Percentiles rank a stretch among this genome's conserved stretches.
These are phyloP conservation scores for Asclepias syriaca DNA, from an alignment of 257 asterid genomes.

Conservation along the genomic window DNA sequence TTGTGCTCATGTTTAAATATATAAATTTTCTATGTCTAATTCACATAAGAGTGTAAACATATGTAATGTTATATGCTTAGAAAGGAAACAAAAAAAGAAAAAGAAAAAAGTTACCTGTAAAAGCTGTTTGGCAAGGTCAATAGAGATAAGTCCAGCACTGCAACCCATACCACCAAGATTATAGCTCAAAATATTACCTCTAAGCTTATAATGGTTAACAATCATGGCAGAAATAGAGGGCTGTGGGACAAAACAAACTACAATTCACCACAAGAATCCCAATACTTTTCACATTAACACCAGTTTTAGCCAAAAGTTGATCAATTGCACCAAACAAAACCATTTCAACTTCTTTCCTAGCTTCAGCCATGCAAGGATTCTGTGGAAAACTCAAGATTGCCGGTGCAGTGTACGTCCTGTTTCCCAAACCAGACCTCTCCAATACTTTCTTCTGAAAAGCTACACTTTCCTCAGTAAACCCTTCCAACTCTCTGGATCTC, in stretches of 20 bases:
- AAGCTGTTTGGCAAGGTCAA: slow-evolving; percentile 33
- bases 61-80: background rate
- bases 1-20: too few species aligned
- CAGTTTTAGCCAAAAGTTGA: slow-evolving; percentile 24
- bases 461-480: slow-evolving; percentile 12
- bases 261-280: slow-evolving; percentile 34
- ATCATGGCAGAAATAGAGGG: slow-evolving; percentile 32
- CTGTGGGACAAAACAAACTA: slow-evolving; percentile 23
- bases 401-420: slow-evolving; percentile 15
- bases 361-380: slow-evolving; percentile 14
- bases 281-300: slow-evolving; percentile 23
- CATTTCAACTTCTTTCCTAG: slow-evolving; percentile 29
- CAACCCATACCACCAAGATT: slow-evolving; percentile 43
- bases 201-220: slow-evolving; percentile 31
- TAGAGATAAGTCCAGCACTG: slow-evolving; percentile 36
- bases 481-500: background rate
- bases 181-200: slow-evolving; percentile 28
- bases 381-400: slow-evolving; percentile 4
- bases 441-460: slow-evolving; percentile 23
- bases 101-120: slow-evolving; percentile 22
- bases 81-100: background rate
- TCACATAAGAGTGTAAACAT: background rate
- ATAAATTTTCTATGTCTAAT: too few species aligned
- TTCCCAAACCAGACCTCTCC: slow-evolving; percentile 23
- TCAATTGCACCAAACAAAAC: slow-evolving; percentile 34